Percentiles rank a stretch among this genome's conserved stretches.
These are phyloP conservation scores for Thelonectria blattea DNA, from an alignment of 2,329 filamentous ascomycete genomes.

Conservation along the genomic window DNA sequence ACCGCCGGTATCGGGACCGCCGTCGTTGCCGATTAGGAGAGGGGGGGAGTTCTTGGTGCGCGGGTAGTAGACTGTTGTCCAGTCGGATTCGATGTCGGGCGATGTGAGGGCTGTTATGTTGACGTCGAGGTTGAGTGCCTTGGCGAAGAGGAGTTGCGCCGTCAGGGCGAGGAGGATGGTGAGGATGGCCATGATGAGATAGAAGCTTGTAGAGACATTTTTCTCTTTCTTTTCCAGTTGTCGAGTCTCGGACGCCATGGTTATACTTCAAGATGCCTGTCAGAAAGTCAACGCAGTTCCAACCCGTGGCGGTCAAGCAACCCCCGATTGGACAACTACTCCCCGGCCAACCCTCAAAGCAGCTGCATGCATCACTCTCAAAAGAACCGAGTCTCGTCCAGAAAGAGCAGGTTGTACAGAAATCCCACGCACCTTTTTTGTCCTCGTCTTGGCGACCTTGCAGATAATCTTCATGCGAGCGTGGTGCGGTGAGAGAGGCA, in stretches of 20 bases:
- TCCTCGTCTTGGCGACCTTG: background rate
- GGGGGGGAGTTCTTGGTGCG: constrained; percentile 30
- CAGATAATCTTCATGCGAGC: background rate
- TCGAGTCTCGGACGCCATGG: constrained; percentile 17
- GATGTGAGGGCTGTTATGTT: constrained; percentile 44
- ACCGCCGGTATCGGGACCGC: constrained; percentile 50
- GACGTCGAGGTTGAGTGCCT: constrained; percentile 34
- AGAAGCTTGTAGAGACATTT: background rate
- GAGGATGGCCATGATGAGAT: constrained; percentile 30
- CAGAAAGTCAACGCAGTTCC: background rate
- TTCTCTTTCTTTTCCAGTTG: too few relatives aligned
- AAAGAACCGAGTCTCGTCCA: too few relatives aligned
- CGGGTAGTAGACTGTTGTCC: constrained; percentile 49
- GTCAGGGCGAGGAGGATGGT: constrained; percentile 30
- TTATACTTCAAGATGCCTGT: constrained; percentile 5
- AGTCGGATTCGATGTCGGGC: constrained; percentile 49
- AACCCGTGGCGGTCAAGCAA: constrained; percentile 11
- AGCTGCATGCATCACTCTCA: background rate
- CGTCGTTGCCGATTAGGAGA: constrained; percentile 54
- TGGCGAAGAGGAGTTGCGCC: constrained; percentile 25
- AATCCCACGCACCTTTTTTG: constrained; percentile 5
- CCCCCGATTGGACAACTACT: constrained; percentile 18
- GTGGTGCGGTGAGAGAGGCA: constrained; percentile 19
- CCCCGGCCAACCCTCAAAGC: background rate
- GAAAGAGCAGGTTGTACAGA: background rate